phyloP scores from a whole-genome alignment of 2,329 filamentous ascomycete genomes.

The Colletotrichum noveboracense region DNA sequence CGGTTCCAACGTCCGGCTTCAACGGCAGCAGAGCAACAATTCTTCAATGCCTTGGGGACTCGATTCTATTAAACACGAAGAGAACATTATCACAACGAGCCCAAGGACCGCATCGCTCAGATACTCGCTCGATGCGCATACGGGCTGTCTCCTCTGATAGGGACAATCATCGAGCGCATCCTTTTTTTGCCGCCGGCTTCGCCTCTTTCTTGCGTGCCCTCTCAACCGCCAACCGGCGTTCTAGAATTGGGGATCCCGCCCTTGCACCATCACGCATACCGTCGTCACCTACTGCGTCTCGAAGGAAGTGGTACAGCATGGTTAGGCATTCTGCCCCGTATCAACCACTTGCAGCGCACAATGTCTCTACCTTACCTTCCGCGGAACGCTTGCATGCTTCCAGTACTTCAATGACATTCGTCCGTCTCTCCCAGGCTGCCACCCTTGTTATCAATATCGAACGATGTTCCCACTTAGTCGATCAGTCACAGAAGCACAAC shows the following conservation, averaged over 20 bases:
- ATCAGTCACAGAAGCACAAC: background rate
- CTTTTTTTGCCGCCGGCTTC: slow-evolving; percentile 16
- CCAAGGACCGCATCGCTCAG: background rate
- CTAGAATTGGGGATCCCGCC: slow-evolving; percentile 7
- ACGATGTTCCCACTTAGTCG: background rate
- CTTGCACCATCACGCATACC: background rate
- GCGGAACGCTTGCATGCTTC: slow-evolving; percentile 1
- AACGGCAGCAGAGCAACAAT: background rate
- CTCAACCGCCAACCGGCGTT: slow-evolving; percentile 3
- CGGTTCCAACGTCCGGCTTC: background rate
- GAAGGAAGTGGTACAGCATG: background rate
- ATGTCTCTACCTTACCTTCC: background rate
- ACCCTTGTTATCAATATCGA: background rate
- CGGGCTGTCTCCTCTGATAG: background rate
- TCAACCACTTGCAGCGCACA: background rate
- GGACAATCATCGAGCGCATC: background rate
- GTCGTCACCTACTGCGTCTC: background rate
- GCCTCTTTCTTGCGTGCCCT: background rate
- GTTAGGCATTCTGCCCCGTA: background rate
- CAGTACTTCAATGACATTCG: background rate
- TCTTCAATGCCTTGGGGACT: background rate
- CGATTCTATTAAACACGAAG: background rate
- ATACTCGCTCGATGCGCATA: background rate
- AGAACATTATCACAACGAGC: background rate
- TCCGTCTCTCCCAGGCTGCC: background rate